Conservation (phyloP, 1,284 basidiomycete genomes). For the Mycena citricolor region DNA sequence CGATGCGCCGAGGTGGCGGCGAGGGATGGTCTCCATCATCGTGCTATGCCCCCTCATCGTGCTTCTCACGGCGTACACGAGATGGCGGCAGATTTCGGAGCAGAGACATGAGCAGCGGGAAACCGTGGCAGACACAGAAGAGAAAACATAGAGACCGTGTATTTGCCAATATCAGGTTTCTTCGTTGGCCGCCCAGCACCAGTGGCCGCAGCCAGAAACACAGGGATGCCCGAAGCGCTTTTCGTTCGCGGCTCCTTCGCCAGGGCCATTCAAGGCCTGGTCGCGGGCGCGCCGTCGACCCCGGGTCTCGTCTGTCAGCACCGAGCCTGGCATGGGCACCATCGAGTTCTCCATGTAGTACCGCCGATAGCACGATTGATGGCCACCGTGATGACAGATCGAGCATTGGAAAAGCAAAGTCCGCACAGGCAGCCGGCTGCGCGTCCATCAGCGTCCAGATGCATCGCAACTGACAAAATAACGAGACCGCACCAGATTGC, state of each 20-base stretch:
- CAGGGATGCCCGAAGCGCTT: slow-evolving; percentile 49
- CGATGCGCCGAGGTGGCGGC: slow-evolving; percentile 61
- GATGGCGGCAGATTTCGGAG: slow-evolving; percentile 13
- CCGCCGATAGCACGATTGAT: slow-evolving; percentile 67
- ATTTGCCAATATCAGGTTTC: too few species aligned
- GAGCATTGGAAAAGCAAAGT: slow-evolving; percentile 68
- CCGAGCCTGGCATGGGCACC: slow-evolving; percentile 40
- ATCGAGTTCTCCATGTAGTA: slow-evolving; percentile 60
- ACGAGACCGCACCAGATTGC: slow-evolving; percentile 62
- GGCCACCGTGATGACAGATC: slow-evolving; percentile 74
- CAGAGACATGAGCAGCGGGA: slow-evolving; percentile 4
- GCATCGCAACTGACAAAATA: neutral
- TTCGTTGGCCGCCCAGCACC: slow-evolving; percentile 51
- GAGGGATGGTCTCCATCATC: slow-evolving; percentile 69
- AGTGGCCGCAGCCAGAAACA: slow-evolving; percentile 67
- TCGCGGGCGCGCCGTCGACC: slow-evolving; percentile 27
- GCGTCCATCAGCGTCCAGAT: slow-evolving; percentile 10
- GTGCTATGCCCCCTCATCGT: slow-evolving; percentile 15
- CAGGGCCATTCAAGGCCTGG: too few species aligned
- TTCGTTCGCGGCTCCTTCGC: slow-evolving; percentile 7
- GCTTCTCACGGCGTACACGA: slow-evolving; percentile 10
- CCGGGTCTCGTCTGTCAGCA: slow-evolving; percentile 22
- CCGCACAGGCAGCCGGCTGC: slow-evolving; percentile 70
- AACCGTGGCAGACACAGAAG: slow-evolving; percentile 4
- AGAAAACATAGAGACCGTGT: neutral